A percentile compares a stretch with the other conserved stretches of the same genome.
phyloP scores from a whole-genome alignment of 805 yeast genomes.

The Saccharomycopsis sp. region DNA sequence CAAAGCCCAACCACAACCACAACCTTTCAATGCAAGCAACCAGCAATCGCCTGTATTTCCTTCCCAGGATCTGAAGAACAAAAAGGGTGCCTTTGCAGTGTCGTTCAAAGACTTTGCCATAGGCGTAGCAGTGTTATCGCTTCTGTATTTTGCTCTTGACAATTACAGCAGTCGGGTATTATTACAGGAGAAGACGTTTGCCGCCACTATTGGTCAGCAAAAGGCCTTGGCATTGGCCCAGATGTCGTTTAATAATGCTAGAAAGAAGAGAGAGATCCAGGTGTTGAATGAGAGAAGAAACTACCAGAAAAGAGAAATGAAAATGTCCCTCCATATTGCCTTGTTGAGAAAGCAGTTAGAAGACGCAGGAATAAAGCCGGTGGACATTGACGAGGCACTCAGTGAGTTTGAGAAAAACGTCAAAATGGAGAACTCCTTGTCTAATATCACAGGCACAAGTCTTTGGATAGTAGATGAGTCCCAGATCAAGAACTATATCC shows the following conservation, averaged over 20 bases:
- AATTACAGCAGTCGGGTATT: constrained; percentile 38
- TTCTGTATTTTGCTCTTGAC: constrained; percentile 46
- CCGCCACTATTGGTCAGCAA: constrained; percentile 29
- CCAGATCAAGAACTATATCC: constrained; percentile 43
- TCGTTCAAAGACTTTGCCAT: constrained; percentile 35
- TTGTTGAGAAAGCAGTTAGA: constrained; percentile 53
- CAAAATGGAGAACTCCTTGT: constrained; percentile 49
- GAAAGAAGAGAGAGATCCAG: constrained; percentile 47
- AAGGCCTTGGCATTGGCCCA: constrained; percentile 34
- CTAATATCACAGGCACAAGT: constrained; percentile 46
- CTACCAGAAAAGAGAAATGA: constrained; percentile 42
- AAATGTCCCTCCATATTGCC: constrained; percentile 63
- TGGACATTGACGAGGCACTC: constrained; percentile 45
- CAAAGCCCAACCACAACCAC: not conserved
- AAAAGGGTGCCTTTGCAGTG: not conserved
- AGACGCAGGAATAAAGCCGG: constrained; percentile 55
- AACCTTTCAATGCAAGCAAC: not conserved
- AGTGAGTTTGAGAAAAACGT: constrained; percentile 52
- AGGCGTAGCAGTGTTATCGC: constrained; percentile 36
- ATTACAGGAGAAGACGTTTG: constrained; percentile 29
- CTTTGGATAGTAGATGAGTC: constrained; percentile 54
- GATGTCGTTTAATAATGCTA: constrained; percentile 42
- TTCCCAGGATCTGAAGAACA: not conserved
- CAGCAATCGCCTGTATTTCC: not conserved
- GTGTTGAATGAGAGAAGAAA: constrained; percentile 46